Base-by-base conservation (phyloP, 305 asterid species). In the Plantago coronopus region DNA sequence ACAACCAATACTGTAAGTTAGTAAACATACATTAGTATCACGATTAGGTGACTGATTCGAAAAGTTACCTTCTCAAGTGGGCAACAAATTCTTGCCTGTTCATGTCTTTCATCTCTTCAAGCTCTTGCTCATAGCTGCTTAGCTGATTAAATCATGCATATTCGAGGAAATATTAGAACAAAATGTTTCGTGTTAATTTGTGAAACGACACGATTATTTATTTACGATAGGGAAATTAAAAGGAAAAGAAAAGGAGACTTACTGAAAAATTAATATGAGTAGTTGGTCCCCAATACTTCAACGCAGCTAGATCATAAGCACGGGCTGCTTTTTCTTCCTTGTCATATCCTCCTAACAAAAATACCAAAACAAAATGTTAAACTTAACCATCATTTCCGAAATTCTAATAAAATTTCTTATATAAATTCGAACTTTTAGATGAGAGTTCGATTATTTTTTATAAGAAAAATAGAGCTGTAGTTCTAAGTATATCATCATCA, bases 81-180 rank as follows among this genome's bases (percentile, higher is more conserved):
- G 97, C 96, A 27, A 90, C 97, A 76, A 81, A 90, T 62, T 90
- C 97, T 76, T 85, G 96, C 66, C 95, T 80, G 17, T 59, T 80
- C 97, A 87, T 90, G 74, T 57, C 76, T 47, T 80, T 75, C 97
- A 88, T 88, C 54, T 83, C 90, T 66, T 88, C 90, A 48, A 86
- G 64, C 64, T 88, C 96, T 67, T 79, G 80, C 77, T 80, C 95
- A 20, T 88, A 86, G 13, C 71, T 62, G 69, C 75, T 75, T 37
- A 88, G 69, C 95, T 88, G 75, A 34, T 34, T 11, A 48, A 66
- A 47, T 43, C 21, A 48, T n/a, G 37, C 21, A 48, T n/a, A 3
- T n/a, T 19, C 27, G n/a, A 40, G 27, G 13, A 40, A 17, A 14
- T 2, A 21, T 27, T 13, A 44, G 29, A 9, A 27, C 51, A 59